Evolutionary conservation across 164 flowering plant genomes (phyloP), one percentile per base, ranked within the genome.

Genomic region (Kalanchoe fedtschenkoi): DNA sequence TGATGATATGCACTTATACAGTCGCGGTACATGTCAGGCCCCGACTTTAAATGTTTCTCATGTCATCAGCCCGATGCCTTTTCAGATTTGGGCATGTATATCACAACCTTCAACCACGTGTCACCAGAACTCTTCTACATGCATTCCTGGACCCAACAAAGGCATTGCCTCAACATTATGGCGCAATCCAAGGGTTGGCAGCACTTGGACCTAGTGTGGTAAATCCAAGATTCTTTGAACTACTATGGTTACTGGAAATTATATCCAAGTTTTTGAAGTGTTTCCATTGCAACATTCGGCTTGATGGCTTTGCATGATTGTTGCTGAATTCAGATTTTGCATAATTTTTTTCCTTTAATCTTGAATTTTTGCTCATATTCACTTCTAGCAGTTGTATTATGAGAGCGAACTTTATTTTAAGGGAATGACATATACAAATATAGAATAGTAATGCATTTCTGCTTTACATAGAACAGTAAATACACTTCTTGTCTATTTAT

Each of bases 141-240:
- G 78, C 85, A 53, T 84, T 84, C 60, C 62, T 86, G 81, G 93
- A 86, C 66, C 86, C 89, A 32, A 78, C 68, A 24, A 80, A 76
- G 62, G 69, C 88, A 35, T 51, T 82, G 74, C 78, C 93, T 62
- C 87, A 84, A 69, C 93, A 86, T 75, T 86, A 81, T 77, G 93
- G 93, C 60, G 93, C 88, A 28, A 81, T 83, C 71, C 80, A 80
- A 62, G 86, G 85, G 34, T 74, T 77, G 30, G 78, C 83, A 62
- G 88, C 91, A 37, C 76, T 90, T 64, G 97, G 98, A 67, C 79
- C 95, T 33, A 75, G 60, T 62, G 95, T 88, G 98, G 98, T 93
- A 85, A 86, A 87, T 62, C 17, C 34, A 63, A 70, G 63, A 9
- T 59, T 58, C 47, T 64, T 26, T 22, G 62, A 44, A 61, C 13